Conservation (phyloP, 352 stramenopile genomes). For the Discostella stelligera region DNA sequence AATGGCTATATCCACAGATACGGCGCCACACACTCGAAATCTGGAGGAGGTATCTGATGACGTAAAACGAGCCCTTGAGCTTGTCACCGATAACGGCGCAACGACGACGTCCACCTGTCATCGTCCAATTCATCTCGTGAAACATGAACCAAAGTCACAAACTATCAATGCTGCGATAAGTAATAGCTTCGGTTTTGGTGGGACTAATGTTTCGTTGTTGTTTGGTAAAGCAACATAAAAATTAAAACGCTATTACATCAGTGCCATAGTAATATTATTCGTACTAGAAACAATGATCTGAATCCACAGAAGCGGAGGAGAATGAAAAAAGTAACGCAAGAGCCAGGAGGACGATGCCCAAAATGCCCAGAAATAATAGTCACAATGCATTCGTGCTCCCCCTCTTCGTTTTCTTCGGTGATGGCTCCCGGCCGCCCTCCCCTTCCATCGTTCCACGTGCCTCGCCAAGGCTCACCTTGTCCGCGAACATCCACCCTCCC, state of each 20-base stretch:
- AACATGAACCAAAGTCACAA: conserved; percentile 19
- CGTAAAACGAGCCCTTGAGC: conserved; percentile 21
- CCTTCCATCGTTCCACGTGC: background rate
- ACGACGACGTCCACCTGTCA: conserved; percentile 28
- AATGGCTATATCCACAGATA: conserved; percentile 84
- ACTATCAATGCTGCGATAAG: conserved; percentile 85
- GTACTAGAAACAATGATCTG: background rate
- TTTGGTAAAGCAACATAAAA: conserved; percentile 52
- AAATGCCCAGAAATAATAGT: background rate
- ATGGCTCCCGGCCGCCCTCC: background rate
- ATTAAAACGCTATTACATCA: background rate
- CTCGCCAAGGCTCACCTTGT: conserved; percentile 26
- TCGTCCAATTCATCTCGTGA: conserved; percentile 30
- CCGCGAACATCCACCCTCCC: conserved; percentile 45
- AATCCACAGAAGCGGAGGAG: no score
- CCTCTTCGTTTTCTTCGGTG: conserved; percentile 18
- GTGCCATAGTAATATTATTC: background rate
- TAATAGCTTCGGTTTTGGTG: conserved; percentile 98
- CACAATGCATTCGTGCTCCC: conserved; percentile 19
- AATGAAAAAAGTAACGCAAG: background rate
- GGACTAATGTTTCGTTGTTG: conserved; percentile 89
- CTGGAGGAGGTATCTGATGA: conserved; percentile 79
- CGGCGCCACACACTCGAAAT: conserved; percentile 91
- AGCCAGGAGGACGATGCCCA: background rate
- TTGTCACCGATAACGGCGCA: conserved; percentile 47